These are phyloP conservation scores for Speleostelium caveatum DNA, from an alignment of 78 protist genomes.

Conservation along the genomic window DNA sequence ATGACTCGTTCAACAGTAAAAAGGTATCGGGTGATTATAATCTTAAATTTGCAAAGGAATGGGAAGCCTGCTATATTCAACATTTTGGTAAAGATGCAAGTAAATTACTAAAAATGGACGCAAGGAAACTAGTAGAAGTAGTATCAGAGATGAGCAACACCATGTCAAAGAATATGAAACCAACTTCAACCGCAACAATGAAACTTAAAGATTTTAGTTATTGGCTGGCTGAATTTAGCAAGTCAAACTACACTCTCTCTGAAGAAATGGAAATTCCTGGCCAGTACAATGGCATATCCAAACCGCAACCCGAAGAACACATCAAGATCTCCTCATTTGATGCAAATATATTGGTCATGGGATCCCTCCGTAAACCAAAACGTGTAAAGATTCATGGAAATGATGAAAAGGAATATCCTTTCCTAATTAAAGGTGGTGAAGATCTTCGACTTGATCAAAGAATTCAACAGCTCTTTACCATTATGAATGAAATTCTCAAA, in stretches of 20 bases:
- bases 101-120: conserved; percentile 61
- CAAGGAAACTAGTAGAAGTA: conserved; percentile 26
- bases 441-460: conserved; percentile 95
- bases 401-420: conserved; percentile 86
- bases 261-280: conserved; percentile 84
- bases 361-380: conserved; percentile 93
- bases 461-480: conserved; percentile 85
- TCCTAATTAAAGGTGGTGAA: conserved; percentile 97
- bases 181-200: conserved; percentile 72
- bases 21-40: conserved; percentile 60
- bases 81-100: conserved; percentile 67
- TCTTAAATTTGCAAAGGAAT: conserved; percentile 66
- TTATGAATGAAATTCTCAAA: conserved; percentile 79
- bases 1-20: conserved; percentile 53
- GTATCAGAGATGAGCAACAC: conserved; percentile 41
- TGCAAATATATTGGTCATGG: conserved; percentile 75
- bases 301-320: conserved; percentile 75
- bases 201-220: conserved; percentile 73
- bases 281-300: conserved; percentile 56
- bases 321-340: conserved; percentile 63
- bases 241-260: conserved; percentile 12
- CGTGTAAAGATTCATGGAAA: conserved; percentile 81
- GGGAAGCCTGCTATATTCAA: conserved; percentile 7
- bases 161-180: conserved; percentile 70
- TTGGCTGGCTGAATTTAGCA: conserved; percentile 77